Evolutionary conservation across 768 basidiomycete species (phyloP), one percentile per base, ranked within the genome.

Genomic region (Boletus pseudopeckii): DNA sequence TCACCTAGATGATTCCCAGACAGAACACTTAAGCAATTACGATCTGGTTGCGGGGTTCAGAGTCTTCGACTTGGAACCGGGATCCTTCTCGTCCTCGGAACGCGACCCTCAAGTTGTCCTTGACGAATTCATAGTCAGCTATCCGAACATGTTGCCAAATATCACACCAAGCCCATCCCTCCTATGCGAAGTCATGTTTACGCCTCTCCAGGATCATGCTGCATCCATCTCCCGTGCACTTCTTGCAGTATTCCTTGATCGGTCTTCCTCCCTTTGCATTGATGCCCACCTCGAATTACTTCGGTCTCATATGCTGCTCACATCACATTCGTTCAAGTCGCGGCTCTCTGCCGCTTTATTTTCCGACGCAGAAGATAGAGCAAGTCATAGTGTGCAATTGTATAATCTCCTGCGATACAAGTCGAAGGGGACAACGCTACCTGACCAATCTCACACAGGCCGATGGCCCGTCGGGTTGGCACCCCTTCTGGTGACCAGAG

Each of bases 381-480:
- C 77, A 30, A 57, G 37, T 18, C 62, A 71, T 5, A 73, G 75
- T 2, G 45, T 53, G 18, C 66, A 66, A 30, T 22, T 61, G 28
- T 62, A 62, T 36, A 60, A 62, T 48, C 51, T 67, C 18, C 36
- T 70, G 34, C 64, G 65, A 26, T 56, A 61, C 43, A 64, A 47
- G 45, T 58, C 55, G 5, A 60, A 56, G 41, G 44, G 53, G 5
- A 17, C 45, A 18, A 15, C 41, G 1, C 63, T 64, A 17, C 70
- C 73, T 45, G 49, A 53, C n/a, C 59, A 57, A 26, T 57, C 48
- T 34, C 34, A 55, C 37, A 47, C 48, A 1, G 57, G 59, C 30
- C 72, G 72, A 14, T 82, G 85, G 82, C 81, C 83, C 1, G 78
- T 94, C 7, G 93, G 92, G 2, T 70, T 96, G 7, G 85, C 88